Base-by-base conservation (phyloP, 2,329 filamentous ascomycete genomes). In the Sclerotinia subarctica region DNA sequence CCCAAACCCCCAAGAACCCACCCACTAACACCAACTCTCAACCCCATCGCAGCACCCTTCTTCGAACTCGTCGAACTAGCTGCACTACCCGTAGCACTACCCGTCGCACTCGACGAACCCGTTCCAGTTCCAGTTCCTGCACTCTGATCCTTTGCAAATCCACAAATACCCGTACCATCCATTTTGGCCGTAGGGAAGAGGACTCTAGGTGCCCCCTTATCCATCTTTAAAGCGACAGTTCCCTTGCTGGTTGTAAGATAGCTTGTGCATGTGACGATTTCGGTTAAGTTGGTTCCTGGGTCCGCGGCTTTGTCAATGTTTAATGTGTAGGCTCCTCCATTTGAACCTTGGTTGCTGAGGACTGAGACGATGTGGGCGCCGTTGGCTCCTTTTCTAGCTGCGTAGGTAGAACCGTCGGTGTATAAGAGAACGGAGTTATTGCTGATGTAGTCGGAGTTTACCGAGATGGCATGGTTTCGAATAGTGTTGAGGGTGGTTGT, bases 281-380 rank as follows among this genome's bases (percentile, higher is more conserved):
- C 70, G 17, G 69, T 70, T 0, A 72, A 32, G 13, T 56, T 71
- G 17, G 65, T 51, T 4, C 70, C 69, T 2, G 57, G 52, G 38
- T 69, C 67, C 1, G 62, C 70, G 15, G 58, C 66, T n/a, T 59
- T 52, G 19, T 56, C 26, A 17, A 71, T 60, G 24, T 10, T 29
- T 10, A 69, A 19, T 8, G 19, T 68, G n/a, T 69, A 66, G 8
- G n/a, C 24, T 24, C 46, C 66, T 2, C 65, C 70, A 11, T 64
- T 32, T 2, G 47, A 69, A 17, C 81, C 81, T 8, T 76, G 72
- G 69, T 82, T 82, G 64, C 77, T 79, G 70, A 78, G 78, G 7
- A 81, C 72, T 24, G 76, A 74, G 26, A 74, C 49, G 0, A 69
- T 69, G 51, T 72, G 70, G 0, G 59, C 64, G 29, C 65, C 66